Base-by-base conservation (phyloP, 2,329 filamentous ascomycete genomes). In the Fusarium austroafricanum region DNA sequence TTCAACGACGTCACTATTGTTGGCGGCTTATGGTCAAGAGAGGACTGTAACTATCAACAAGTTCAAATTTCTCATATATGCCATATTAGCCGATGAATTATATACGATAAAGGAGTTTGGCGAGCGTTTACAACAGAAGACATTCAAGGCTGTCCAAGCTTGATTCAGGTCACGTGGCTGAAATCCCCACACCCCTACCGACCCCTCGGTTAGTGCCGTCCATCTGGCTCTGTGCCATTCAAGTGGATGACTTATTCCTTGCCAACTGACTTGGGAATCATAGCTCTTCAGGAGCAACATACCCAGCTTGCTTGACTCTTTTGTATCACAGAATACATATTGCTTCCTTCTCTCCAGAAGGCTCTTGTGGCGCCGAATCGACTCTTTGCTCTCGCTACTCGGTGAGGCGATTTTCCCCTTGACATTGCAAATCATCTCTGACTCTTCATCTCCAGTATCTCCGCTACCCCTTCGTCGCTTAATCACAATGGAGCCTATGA, bases 401-500 rank as follows among this genome's bases (percentile, higher is more conserved):
- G 57, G 66, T 69, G 45, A 67, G 66, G 52, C 56, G 51, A 67
- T 56, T 65, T 35, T 33, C 52, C 61, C 52, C 51, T 52, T 29
- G 40, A 46, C 28, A 29, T 53, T 35, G 23, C 42, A 33, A 53
- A 28, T 60, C 14, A 47, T 53, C 20, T 50, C 66, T 73, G 53
- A 73, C 58, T 28, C 45, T 40, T 18, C 43, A 37, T 35, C 33
- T 29, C 18, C 29, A 69, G 55, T 20, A 61, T 54, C 35, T 58
- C 37, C 38, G n/a, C 40, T 51, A 45, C 46, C 49, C 26, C 33
- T 52, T 49, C 39, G 31, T 54, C 50, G 31, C 49, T 31, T 29
- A 38, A 47, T 52, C 46, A 68, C 55, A 23, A 78, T 78, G 76
- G 76, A 78, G 38, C 69, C 76, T 38, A 77, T 78, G 76, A 67